Percentiles rank a stretch among this genome's conserved stretches.
Evolutionary conservation across 306 rosid genomes (phyloP).

Genomic region (Quercus mongolica): DNA sequence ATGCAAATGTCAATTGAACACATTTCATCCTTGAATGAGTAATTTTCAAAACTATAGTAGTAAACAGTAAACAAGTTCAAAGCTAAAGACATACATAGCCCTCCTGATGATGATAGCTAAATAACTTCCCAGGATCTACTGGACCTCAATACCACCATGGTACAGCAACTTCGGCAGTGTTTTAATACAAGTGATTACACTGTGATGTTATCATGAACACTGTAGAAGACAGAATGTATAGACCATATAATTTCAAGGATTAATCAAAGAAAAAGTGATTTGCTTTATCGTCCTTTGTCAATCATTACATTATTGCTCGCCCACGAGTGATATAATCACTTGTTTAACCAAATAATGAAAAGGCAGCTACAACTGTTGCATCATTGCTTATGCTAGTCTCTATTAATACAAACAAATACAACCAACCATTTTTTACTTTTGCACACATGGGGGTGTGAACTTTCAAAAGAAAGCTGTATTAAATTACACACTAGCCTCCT

Average conservation of each 20-base stretch:
- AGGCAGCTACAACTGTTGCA: constrained; percentile 21
- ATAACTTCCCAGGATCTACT: neutral
- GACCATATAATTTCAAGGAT: neutral
- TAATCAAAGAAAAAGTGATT: neutral
- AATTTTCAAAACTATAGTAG: no score
- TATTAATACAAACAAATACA: constrained; percentile 39
- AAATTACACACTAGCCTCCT: constrained; percentile 20
- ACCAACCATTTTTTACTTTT: constrained; percentile 40
- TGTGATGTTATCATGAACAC: neutral
- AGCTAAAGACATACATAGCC: no score
- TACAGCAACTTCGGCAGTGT: neutral
- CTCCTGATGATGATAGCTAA: no score
- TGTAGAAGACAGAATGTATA: neutral
- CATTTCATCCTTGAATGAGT: no score
- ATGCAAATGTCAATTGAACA: no score
- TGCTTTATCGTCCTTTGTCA: neutral
- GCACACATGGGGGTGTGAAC: constrained; percentile 37
- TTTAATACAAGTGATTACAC: neutral
- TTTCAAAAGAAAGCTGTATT: constrained; percentile 4
- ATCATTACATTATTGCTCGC: neutral
- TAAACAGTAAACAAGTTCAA: no score
- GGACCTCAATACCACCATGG: neutral
- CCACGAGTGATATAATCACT: constrained; percentile 31
- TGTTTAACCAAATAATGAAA: neutral
- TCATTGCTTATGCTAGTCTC: constrained; percentile 8